Percentiles rank a stretch among this genome's conserved stretches.
Conservation (phyloP, 2,329 filamentous ascomycete species). For the Diaporthe sp. region DNA sequence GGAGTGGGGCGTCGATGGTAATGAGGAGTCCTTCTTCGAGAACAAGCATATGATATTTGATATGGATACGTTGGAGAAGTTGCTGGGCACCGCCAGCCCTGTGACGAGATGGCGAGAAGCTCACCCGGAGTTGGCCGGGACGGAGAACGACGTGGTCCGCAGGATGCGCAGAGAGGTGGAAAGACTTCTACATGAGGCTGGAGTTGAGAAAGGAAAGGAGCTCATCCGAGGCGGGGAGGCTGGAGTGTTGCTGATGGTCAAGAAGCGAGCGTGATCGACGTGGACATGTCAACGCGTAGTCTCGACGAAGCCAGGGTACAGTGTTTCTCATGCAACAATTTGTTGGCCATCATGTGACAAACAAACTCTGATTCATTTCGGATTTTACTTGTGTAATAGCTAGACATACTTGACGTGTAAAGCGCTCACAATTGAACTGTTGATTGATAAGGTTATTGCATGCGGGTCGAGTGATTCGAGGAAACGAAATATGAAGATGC, state of each 20-base stretch:
- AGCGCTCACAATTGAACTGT: too few species aligned
- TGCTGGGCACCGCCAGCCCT: slow-evolving; percentile 55
- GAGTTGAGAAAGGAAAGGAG: slow-evolving; percentile 53
- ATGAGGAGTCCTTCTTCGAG: slow-evolving; percentile 48
- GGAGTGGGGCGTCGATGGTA: slow-evolving; percentile 55
- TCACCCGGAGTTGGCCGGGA: slow-evolving; percentile 56
- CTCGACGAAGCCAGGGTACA: not conserved
- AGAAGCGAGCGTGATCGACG: slow-evolving; percentile 45
- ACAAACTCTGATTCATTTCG: not conserved
- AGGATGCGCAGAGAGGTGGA: slow-evolving; percentile 49
- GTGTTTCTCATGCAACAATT: not conserved
- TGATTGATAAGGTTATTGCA: too few species aligned
- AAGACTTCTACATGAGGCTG: slow-evolving; percentile 49
- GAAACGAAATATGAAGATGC: too few species aligned
- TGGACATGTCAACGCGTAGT: too few species aligned
- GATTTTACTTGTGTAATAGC: not conserved
- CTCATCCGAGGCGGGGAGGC: slow-evolving; percentile 44
- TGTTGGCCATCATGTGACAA: not conserved
- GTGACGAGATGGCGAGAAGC: slow-evolving; percentile 61
- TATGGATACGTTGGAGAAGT: slow-evolving; percentile 54
- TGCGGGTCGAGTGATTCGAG: too few species aligned
- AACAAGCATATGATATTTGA: slow-evolving; percentile 42
- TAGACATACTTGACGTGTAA: not conserved
- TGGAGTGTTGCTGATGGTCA: slow-evolving; percentile 50
- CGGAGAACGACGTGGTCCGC: slow-evolving; percentile 56